Evolutionary conservation across 164 flowering plant genomes (phyloP).

Genomic region (Tetracentron sinense): DNA sequence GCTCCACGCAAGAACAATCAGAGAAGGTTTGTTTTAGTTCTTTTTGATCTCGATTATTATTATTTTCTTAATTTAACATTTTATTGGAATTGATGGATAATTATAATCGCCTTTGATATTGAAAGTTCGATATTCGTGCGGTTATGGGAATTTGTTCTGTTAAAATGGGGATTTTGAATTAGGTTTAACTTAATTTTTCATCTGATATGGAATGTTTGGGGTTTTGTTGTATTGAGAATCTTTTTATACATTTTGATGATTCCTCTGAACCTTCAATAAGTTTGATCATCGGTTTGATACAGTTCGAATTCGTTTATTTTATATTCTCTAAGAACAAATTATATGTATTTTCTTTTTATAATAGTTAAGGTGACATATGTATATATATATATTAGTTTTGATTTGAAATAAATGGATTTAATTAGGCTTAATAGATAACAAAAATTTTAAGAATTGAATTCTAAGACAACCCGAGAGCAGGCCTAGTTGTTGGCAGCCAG

Average conservation of each 20-base stretch:
- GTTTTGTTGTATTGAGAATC: background rate
- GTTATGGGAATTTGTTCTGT: background rate
- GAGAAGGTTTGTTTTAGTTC: slow-evolving; percentile 46
- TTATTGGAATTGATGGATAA: background rate
- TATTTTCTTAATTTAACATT: background rate
- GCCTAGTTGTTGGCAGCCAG: too few species aligned
- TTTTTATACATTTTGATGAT: background rate
- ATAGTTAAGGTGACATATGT: too few species aligned
- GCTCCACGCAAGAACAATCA: slow-evolving; percentile 77
- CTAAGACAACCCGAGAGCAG: too few species aligned
- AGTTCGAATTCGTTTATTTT: too few species aligned
- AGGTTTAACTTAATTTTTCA: background rate
- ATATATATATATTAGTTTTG: too few species aligned
- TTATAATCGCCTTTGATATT: background rate
- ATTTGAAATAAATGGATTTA: too few species aligned
- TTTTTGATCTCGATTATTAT: background rate
- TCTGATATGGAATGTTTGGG: background rate
- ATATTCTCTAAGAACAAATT: too few species aligned
- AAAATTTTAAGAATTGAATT: too few species aligned
- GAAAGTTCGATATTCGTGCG: background rate
- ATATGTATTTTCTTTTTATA: too few species aligned
- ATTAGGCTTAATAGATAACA: too few species aligned
- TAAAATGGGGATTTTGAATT: background rate
- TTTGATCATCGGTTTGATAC: background rate
- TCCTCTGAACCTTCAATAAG: background rate